Evolutionary conservation across 805 yeast species (phyloP), one percentile per base, ranked within the genome.

Genomic region (Yamadazyma paraphyllophila): DNA sequence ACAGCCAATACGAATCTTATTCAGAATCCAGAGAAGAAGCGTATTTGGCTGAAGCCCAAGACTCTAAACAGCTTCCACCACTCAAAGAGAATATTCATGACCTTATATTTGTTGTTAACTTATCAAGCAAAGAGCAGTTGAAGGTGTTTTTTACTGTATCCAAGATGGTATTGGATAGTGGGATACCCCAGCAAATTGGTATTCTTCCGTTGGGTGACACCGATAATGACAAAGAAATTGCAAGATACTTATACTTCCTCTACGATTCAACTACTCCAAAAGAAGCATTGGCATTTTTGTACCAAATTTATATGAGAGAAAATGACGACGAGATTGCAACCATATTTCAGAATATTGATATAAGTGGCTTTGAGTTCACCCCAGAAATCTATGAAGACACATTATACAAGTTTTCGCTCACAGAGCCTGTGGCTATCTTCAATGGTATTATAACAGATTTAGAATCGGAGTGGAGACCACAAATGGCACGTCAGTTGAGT

Each of bases 171-270:
- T 56, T 81, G n/a, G 69, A 74, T 10, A 75, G 78, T 36, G 80
- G 81, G 1, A 73, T 86, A 13, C 88, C 96, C 0, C 85, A 90
- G 52, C 85, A 91, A 61, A 58, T 92, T 42, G 99, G 97, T 6
- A 50, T 92, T 2, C 68, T 92, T n/a, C 96, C 98, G 0, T 47
- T 85, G 2, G 57, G 63, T 7, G 62, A 59, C 1, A 55, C 51
- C 5, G 66, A 63, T 15, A 41, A 51, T 16, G 74, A 68, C 44
- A 51, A 55, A 6, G 34, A 38, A 7, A 36, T 71, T 13, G 69
- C 73, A 1, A 55, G 65, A 37, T 51, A 45, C 41, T 66, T 70
- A 45, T 71, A 69, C 50, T 68, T 60, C 34, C 50, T 71, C 26
- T 57, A 61, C 34, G 65, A 62, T 10, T 58, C 56, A 0, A 57